phyloP scores from a whole-genome alignment of 176 grass and related monocot species.

The Triticum dicoccoides region DNA sequence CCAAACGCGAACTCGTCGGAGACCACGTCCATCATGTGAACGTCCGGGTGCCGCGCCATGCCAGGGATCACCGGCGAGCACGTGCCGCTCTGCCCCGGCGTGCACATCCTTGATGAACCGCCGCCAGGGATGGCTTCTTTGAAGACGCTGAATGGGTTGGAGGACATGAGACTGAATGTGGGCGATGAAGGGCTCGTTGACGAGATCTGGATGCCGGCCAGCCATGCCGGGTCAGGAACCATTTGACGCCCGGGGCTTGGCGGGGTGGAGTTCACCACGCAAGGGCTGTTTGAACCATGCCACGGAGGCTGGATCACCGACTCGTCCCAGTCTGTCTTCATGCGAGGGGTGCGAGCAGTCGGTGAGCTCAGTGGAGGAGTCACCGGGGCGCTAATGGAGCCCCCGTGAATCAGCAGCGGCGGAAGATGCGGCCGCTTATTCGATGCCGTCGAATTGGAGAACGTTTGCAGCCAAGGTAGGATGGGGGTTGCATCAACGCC shows the following conservation, averaged over 20 bases:
- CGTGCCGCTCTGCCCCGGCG: constrained; percentile 74
- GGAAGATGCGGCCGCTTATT: constrained; percentile 67
- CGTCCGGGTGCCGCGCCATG: constrained; percentile 31
- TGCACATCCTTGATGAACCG: constrained; percentile 55
- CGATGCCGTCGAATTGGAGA: constrained; percentile 49
- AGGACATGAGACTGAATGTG: constrained; percentile 73
- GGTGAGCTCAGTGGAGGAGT: constrained; percentile 88
- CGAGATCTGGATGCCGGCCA: constrained; percentile 69
- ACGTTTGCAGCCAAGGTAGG: constrained; percentile 68
- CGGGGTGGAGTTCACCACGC: constrained; percentile 75
- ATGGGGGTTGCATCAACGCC: constrained; percentile 52
- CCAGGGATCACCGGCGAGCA: constrained; percentile 61
- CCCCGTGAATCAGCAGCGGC: constrained; percentile 54
- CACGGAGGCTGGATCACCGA: constrained; percentile 50
- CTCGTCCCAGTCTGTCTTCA: constrained; percentile 62
- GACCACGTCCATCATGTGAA: constrained; percentile 56
- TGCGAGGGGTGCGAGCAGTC: constrained; percentile 50
- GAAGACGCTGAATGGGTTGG: constrained; percentile 68
- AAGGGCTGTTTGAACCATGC: constrained; percentile 47
- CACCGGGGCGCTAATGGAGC: constrained; percentile 88
- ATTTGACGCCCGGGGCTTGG: constrained; percentile 42
- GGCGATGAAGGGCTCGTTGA: constrained; percentile 66
- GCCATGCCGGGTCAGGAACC: constrained; percentile 63
- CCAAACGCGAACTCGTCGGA: constrained; percentile 87
- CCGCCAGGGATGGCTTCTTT: constrained; percentile 44